Conservation (phyloP, 305 asterid genomes). For the Fraxinus latifolia region DNA sequence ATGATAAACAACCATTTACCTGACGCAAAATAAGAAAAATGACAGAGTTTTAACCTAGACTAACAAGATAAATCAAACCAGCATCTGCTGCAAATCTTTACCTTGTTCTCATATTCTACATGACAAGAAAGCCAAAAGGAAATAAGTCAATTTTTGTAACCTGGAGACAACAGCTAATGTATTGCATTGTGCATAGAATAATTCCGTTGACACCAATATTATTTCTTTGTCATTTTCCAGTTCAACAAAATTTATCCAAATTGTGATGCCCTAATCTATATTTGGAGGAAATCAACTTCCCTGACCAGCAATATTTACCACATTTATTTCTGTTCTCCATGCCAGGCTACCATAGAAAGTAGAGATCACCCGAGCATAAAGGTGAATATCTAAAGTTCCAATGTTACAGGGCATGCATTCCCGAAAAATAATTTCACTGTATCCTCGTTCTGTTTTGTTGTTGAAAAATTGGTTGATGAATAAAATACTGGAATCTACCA, state of each 20-base stretch:
- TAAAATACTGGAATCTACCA: slow-evolving; percentile 2
- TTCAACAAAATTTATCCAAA: background rate
- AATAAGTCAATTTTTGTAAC: background rate
- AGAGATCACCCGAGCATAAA: slow-evolving; percentile 10
- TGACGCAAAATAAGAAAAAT: slow-evolving; percentile 25
- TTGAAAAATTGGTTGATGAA: slow-evolving; percentile 1
- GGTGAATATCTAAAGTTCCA: slow-evolving; percentile 1
- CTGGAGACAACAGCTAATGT: background rate
- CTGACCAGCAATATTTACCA: slow-evolving; percentile 4
- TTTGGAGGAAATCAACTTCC: slow-evolving; percentile 3
- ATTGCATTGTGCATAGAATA: background rate
- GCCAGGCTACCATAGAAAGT: slow-evolving; percentile 9
- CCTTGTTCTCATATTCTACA: background rate
- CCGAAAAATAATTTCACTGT: background rate
- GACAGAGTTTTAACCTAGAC: background rate
- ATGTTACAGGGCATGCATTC: background rate
- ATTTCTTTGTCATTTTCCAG: slow-evolving; percentile 9
- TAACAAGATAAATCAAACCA: slow-evolving; percentile 10
- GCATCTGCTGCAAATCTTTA: slow-evolving; percentile 10
- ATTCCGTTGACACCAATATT: slow-evolving; percentile 4
- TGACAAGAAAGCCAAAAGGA: background rate
- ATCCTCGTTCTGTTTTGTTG: background rate
- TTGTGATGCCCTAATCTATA: slow-evolving; percentile 8
- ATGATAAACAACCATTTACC: slow-evolving; percentile 93
- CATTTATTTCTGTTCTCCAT: slow-evolving; percentile 1